These are phyloP conservation scores for Parafenestella ontariensis DNA, from an alignment of 2,329 filamentous ascomycete species.

Conservation along the genomic window DNA sequence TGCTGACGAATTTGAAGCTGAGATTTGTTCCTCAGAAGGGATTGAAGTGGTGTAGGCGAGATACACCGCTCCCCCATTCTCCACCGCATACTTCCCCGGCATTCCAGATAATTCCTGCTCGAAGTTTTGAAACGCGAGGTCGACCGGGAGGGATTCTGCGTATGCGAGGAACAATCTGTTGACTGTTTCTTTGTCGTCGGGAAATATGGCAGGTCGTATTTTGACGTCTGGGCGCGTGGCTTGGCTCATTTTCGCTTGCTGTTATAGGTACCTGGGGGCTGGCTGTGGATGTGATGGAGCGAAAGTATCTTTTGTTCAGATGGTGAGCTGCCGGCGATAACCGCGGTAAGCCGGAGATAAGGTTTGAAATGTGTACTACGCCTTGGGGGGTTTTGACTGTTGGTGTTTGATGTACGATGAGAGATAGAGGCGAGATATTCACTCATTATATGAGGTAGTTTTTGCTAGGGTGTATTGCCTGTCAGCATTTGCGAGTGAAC, in stretches of 20 bases:
- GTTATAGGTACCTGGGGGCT: not conserved
- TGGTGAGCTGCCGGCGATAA: not conserved
- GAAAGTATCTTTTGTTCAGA: not conserved
- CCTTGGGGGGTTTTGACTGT: too few species aligned
- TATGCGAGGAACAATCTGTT: slow-evolving; percentile 50
- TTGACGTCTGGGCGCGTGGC: slow-evolving; percentile 1
- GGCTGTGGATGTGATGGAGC: not conserved
- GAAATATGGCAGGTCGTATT: slow-evolving; percentile 45
- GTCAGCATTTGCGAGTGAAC: too few species aligned
- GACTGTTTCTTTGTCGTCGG: slow-evolving; percentile 51
- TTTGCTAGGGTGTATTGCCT: too few species aligned
- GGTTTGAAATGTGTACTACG: too few species aligned
- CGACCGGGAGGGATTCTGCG: slow-evolving; percentile 56
- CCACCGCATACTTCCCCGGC: slow-evolving; percentile 61
- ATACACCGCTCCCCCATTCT: slow-evolving; percentile 56
- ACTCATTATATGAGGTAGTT: too few species aligned
- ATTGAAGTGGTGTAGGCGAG: slow-evolving; percentile 46
- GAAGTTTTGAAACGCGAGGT: slow-evolving; percentile 66
- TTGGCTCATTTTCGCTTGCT: not conserved
- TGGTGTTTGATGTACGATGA: too few species aligned
- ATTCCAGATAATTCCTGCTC: slow-evolving; percentile 59
- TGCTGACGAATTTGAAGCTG: not conserved
- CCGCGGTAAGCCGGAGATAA: not conserved
- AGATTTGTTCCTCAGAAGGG: too few species aligned
- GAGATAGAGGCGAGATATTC: too few species aligned